Evolutionary conservation across 2,329 filamentous ascomycete species (phyloP).

Genomic region (Chaetothyriales sp.): DNA sequence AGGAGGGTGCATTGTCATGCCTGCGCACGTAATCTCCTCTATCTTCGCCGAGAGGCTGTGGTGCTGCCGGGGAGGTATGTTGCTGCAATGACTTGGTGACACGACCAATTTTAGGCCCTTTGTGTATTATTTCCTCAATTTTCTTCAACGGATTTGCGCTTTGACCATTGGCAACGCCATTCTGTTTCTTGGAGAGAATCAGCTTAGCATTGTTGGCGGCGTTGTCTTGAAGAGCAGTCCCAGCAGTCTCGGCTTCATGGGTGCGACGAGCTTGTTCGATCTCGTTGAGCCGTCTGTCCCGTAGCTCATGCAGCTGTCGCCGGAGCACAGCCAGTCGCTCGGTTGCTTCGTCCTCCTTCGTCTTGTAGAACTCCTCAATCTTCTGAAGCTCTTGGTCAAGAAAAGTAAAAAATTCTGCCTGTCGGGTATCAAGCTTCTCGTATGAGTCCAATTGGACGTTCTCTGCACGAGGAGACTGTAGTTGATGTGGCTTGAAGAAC

Average conservation of each 20-base stretch:
- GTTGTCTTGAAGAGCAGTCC: conserved; percentile 8
- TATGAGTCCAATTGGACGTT: conserved; percentile 43
- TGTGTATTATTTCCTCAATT: not conserved
- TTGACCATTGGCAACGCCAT: not conserved
- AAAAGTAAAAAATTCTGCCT: conserved; percentile 78
- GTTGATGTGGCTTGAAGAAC: conserved; percentile 22
- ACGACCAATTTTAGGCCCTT: not conserved
- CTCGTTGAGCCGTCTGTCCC: conserved; percentile 66
- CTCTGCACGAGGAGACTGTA: conserved; percentile 27
- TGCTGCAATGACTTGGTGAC: conserved; percentile 9
- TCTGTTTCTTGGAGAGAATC: not conserved
- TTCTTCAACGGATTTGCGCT: not conserved
- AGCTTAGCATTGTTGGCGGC: conserved; percentile 20
- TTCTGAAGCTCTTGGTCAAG: conserved; percentile 77
- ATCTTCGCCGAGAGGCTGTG: not conserved
- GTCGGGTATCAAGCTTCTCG: conserved; percentile 54
- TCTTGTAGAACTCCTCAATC: conserved; percentile 76
- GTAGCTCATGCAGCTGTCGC: conserved; percentile 85
- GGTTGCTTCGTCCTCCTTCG: conserved; percentile 76
- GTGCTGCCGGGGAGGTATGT: conserved; percentile 1
- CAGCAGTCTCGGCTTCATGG: conserved; percentile 9
- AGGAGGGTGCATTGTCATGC: conserved; percentile 34
- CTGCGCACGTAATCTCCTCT: not conserved
- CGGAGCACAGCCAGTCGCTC: conserved; percentile 56
- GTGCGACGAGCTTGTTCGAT: conserved; percentile 29